Percentiles rank a stretch among this genome's conserved stretches.
Evolutionary conservation across 163 green algal genomes (phyloP).

Genomic region (Chlamydomonas reinhardtii): DNA sequence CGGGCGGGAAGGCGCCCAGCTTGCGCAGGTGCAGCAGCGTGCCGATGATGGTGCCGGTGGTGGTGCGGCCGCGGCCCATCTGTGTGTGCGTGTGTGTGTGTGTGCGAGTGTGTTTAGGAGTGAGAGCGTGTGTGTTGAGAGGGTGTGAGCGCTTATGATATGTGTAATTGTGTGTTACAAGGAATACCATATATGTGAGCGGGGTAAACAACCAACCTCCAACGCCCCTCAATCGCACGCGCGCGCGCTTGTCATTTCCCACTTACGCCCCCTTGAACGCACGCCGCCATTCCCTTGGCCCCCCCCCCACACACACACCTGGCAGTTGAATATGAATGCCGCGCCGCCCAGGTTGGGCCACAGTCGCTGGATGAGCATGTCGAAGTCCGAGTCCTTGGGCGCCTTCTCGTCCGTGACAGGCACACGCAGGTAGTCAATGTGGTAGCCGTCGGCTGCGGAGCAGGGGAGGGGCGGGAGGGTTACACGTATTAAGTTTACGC

Average conservation of each 20-base stretch:
- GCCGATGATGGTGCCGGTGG: slow-evolving; percentile 95
- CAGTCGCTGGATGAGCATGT: slow-evolving; percentile 30
- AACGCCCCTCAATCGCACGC: no score
- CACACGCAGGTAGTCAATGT: slow-evolving; percentile 90
- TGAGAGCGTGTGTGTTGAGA: no score
- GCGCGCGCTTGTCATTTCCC: no score
- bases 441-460: slow-evolving; percentile 65
- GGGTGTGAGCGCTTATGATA: no score
- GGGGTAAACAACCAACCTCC: no score
- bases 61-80: slow-evolving; percentile 96
- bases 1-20: slow-evolving; percentile 48
- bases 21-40: slow-evolving; percentile 84
- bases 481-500: no score
- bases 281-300: no score
- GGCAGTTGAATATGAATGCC: slow-evolving; percentile 97
- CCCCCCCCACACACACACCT: slow-evolving; percentile 55
- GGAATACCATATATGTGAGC: no score
- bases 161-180: no score
- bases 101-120: no score
- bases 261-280: neutral
- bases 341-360: slow-evolving; percentile 54
- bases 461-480: no score
- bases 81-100: slow-evolving; percentile 53
- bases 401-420: slow-evolving; percentile 98
- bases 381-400: slow-evolving; percentile 74